phyloP scores from a whole-genome alignment of 306 rosid species.

The Luffa aegyptiaca region DNA sequence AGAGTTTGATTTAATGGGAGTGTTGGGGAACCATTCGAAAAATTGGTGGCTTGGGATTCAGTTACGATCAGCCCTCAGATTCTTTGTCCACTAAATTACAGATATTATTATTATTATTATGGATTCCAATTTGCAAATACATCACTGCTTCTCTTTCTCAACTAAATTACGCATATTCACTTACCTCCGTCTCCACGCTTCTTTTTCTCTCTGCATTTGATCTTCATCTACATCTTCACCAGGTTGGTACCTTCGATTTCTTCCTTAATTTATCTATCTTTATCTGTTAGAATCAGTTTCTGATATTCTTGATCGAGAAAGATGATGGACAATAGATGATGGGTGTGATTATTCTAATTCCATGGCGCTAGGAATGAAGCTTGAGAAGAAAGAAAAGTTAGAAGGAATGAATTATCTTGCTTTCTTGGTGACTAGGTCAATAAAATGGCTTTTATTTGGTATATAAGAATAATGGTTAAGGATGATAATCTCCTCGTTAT shows the following conservation, averaged over 20 bases:
- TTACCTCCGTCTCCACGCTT: not conserved
- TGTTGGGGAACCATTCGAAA: constrained; percentile 6
- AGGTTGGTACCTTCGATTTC: constrained; percentile 10
- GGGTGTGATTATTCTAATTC: not conserved
- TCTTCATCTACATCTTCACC: not conserved
- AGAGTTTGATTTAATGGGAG: not conserved
- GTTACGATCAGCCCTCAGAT: not conserved
- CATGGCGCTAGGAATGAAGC: not conserved
- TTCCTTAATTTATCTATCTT: not conserved
- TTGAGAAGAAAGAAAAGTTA: not conserved
- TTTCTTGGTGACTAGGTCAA: not conserved
- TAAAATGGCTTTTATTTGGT: not conserved
- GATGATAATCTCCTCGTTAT: not conserved
- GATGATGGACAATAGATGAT: not conserved
- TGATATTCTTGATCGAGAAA: not conserved
- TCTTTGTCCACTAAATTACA: not conserved
- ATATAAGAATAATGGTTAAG: not conserved
- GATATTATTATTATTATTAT: not conserved
- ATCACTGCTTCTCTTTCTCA: constrained; percentile 1
- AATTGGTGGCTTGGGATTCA: constrained; percentile 13
- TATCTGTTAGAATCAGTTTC: not conserved
- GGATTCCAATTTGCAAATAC: not conserved
- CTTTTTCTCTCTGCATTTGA: not conserved
- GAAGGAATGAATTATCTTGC: not conserved
- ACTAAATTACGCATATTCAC: not conserved